phyloP scores from a whole-genome alignment of 2,329 filamentous ascomycete genomes.

The Diaporthe citri region DNA sequence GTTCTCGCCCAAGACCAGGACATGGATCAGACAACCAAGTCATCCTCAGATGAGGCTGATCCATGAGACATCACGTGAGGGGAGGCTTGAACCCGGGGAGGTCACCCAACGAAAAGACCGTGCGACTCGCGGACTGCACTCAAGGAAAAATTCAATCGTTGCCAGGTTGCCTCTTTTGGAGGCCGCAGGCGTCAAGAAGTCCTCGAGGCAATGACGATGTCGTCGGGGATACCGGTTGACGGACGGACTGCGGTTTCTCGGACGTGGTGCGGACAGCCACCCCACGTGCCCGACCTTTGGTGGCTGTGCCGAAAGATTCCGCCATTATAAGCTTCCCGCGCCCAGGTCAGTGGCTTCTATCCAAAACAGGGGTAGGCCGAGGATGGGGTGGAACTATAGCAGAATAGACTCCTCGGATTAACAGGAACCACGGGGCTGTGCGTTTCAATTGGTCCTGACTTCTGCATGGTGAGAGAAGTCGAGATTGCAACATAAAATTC shows the following conservation, averaged over 20 bases:
- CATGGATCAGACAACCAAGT: background rate
- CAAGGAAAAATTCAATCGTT: background rate
- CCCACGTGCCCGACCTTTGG: slow-evolving; percentile 6
- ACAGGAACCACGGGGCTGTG: slow-evolving; percentile 19
- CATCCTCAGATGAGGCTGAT: background rate
- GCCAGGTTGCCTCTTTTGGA: background rate
- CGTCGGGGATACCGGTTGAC: slow-evolving; percentile 13
- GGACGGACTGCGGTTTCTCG: background rate
- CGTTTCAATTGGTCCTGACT: slow-evolving; percentile 24
- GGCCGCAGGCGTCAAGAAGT: slow-evolving; percentile 1
- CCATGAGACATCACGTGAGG: background rate
- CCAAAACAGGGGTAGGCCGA: slow-evolving; percentile 28
- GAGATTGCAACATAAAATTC: background rate
- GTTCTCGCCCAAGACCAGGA: background rate
- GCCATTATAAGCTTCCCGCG: slow-evolving; percentile 14
- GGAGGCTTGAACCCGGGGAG: background rate
- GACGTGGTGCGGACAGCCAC: background rate
- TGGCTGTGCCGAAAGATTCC: slow-evolving; percentile 20
- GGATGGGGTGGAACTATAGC: background rate
- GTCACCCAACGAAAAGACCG: background rate
- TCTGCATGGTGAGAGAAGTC: background rate
- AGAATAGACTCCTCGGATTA: slow-evolving; percentile 5
- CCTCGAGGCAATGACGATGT: background rate
- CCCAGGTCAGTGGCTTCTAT: slow-evolving; percentile 23
- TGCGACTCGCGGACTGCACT: background rate